Evolutionary conservation across 1,139 yeast genomes (phyloP), one percentile per base, ranked within the genome.

Genomic region (Pneumocystis jirovecii): DNA sequence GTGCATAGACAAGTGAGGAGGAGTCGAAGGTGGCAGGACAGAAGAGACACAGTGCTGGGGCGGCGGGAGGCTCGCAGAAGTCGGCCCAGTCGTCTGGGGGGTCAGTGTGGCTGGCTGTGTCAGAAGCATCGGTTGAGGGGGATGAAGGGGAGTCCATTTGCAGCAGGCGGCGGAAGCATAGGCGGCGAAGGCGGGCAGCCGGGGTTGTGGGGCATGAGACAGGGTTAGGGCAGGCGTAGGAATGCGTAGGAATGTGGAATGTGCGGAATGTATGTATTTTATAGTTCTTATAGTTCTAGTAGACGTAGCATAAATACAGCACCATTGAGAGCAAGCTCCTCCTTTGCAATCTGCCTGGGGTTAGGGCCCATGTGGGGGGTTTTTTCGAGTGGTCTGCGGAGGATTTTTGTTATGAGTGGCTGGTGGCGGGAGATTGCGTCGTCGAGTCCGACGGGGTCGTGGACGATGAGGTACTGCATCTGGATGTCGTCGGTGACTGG

Each of bases 401-500:
- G 84, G 60, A 90, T 83, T 80, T 90, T 91, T 68, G 83, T 77
- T 71, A 95, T 80, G 75, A 90, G 78, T 10, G 83, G 89, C 64
- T 79, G 77, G 76, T 91, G 91, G 64, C 80, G 80, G 65, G 78
- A 75, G 68, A 95, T 80, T 67, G 89, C 83, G n/a, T 77, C 76
- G 65, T 80, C 84, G 67, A 95, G 83, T 64, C 83, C 83, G 71
- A 87, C 82, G 67, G 66, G 76, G 73, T 91, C 96, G 71, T 84
- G 83, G 68, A 80, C 74, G 70, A 91, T 76, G 69, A 83, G 78
- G 77, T 89, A 89, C 77, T 91, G 90, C 69, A 95, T 96, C 70
- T 83, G 79, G 64, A 95, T 95, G 72, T 95, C 98, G 74, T 95
- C 98, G 61, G 97, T 91, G 68, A 96, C 91, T 73, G n/a, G 17